Conservation (phyloP, 495 filamentous ascomycete genomes). For the Penicillium herquei region DNA sequence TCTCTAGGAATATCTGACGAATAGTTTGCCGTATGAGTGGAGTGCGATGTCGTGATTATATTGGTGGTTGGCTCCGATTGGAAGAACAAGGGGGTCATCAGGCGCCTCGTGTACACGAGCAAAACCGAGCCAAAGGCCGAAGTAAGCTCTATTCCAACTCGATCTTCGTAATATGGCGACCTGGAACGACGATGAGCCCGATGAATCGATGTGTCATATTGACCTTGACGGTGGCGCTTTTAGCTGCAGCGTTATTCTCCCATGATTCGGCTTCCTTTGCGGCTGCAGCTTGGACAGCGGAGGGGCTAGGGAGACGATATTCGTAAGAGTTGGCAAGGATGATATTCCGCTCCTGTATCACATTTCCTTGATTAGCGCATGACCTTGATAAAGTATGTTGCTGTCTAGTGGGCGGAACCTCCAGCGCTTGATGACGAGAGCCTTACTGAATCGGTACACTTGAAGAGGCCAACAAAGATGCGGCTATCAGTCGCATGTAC, state of each 20-base stretch:
- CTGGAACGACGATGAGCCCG: constrained; percentile 87
- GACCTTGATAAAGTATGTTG: neutral
- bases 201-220: constrained; percentile 83
- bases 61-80: constrained; percentile 4
- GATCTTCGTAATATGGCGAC: constrained; percentile 79
- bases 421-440: constrained; percentile 1
- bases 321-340: constrained; percentile 84
- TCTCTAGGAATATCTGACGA: neutral
- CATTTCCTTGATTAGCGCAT: constrained; percentile 1
- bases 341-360: constrained; percentile 71
- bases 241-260: constrained; percentile 25
- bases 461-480: constrained; percentile 87
- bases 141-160: constrained; percentile 69
- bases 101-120: constrained; percentile 25
- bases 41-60: constrained; percentile 3
- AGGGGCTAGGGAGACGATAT: constrained; percentile 69
- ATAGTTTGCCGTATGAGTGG: neutral
- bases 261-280: constrained; percentile 10
- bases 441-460: constrained; percentile 87
- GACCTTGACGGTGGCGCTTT: constrained; percentile 46
- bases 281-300: constrained; percentile 46
- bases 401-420: neutral
- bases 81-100: constrained; percentile 6
- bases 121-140: constrained; percentile 2
- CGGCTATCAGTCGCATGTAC: constrained; percentile 80